Evolutionary conservation across 2,329 filamentous ascomycete species (phyloP).

Genomic region (Akanthomyces dipterigenus): DNA sequence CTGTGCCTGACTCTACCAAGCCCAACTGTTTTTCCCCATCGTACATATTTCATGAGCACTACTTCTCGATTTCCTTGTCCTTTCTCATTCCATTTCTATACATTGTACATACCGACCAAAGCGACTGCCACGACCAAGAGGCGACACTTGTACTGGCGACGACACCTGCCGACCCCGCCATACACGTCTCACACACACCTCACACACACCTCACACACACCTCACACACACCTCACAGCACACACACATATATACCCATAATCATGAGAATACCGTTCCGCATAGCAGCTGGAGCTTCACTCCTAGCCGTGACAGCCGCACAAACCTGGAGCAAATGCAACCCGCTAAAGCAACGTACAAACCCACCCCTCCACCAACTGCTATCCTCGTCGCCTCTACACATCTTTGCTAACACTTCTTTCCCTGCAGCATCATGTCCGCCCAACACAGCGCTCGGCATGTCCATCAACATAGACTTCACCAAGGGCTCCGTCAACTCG

Average conservation of each 20-base stretch:
- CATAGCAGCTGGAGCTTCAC: slow-evolving; percentile 6
- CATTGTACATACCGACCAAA: background rate
- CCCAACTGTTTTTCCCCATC: background rate
- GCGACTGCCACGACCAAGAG: too few species aligned
- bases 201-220: background rate
- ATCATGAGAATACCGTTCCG: slow-evolving; percentile 10
- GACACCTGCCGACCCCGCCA: background rate
- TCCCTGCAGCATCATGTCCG: slow-evolving; percentile 52
- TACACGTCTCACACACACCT: background rate
- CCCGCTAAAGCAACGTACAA: slow-evolving; percentile 9
- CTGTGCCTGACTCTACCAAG: background rate
- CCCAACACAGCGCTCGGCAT: slow-evolving; percentile 74
- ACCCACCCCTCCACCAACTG: background rate
- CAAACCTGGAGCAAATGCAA: slow-evolving; percentile 15
- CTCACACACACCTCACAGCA: background rate
- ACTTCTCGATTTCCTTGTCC: background rate
- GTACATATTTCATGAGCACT: background rate
- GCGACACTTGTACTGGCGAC: too few species aligned
- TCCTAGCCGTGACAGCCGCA: background rate
- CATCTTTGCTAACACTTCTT: background rate
- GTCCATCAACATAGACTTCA: slow-evolving; percentile 80
- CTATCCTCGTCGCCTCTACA: background rate
- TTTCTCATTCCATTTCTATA: background rate
- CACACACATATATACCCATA: background rate
- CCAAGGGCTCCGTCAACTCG: slow-evolving; percentile 66